Base-by-base conservation (phyloP, 73 alveolate genomes). In the Stentor coeruleus region DNA sequence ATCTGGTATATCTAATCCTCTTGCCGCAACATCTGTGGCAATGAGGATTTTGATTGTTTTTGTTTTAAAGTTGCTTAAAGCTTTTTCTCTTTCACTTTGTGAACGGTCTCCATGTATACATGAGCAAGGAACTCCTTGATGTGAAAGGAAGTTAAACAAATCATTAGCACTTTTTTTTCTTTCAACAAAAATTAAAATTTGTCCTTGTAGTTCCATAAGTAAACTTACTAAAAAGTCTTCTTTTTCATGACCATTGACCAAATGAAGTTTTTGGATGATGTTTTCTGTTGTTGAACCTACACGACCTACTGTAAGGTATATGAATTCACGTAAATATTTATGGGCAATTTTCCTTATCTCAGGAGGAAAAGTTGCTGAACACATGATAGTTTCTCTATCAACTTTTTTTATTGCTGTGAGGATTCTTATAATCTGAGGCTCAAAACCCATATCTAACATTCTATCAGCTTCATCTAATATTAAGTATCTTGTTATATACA, bases 1-100 rank as follows among this genome's bases (percentile, higher is more conserved):
- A 74, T 94, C 95, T 20, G 91, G 88, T 11, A 95, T 93, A 86
- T 95, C 98, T 31, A 95, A 85, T 1, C 99, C 98, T 72, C 99
- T 84, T 26, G 96, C 84, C 3, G 98, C 99, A 0, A 95, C 95
- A 85, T 95, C 99, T 2, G 99, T 95, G 4, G 99, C 99, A 30
- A 93, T 84, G 60, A 93, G 79, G 37, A 93, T 90, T 77, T 93
- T 66, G 30, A 89, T 85, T 58, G 77, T 87, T 0, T 91, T 91
- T 31, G 73, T 82, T 77, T 84, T 86, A 76, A 91, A 95, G 60
- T 87, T 86, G 66, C 84, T 83, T 76, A 90, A 80, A 33, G 92
- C 81, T 35, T 82, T 59, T 33, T 91, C 93, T 84, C 98, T 88
- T 81, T 91, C 88, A 39, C 76, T 59, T 88, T 92, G 93, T 0